These are phyloP conservation scores for Lasiosphaeriaceae sp. DNA, from an alignment of 495 filamentous ascomycete genomes.

Conservation along the genomic window DNA sequence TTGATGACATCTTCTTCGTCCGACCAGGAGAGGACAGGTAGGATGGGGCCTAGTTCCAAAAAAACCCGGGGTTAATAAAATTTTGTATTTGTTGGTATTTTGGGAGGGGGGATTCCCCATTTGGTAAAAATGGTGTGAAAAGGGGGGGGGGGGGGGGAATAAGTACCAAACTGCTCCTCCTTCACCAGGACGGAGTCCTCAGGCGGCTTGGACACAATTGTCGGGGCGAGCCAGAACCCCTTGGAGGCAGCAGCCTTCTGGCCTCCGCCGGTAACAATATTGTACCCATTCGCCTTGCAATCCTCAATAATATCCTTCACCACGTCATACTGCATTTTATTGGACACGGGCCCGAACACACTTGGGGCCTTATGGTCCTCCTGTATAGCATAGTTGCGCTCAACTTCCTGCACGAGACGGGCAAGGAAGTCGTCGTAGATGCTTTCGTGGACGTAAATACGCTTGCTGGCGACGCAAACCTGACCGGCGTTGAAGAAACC, in stretches of 20 bases:
- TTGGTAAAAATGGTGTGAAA: too few relatives aligned
- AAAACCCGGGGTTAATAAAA: background rate
- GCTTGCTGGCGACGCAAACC: conserved; percentile 52
- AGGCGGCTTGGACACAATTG: conserved; percentile 47
- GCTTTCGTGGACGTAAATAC: conserved; percentile 64
- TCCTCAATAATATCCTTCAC: conserved; percentile 46
- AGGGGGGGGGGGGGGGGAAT: background rate
- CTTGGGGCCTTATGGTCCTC: conserved; percentile 40
- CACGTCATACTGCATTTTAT: conserved; percentile 54
- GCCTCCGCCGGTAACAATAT: conserved; percentile 36
- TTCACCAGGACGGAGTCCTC: conserved; percentile 39
- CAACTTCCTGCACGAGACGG: conserved; percentile 52
- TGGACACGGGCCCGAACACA: conserved; percentile 57
- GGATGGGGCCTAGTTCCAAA: conserved; percentile 51
- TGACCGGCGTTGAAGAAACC: conserved; percentile 61
- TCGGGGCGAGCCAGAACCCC: conserved; percentile 46
- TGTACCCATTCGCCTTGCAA: conserved; percentile 41
- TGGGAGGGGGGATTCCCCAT: too few relatives aligned
- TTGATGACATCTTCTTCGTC: conserved; percentile 56
- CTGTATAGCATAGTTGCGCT: conserved; percentile 43
- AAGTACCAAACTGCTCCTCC: conserved; percentile 50
- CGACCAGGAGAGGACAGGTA: conserved; percentile 53
- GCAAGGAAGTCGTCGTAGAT: conserved; percentile 62
- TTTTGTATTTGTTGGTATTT: background rate
- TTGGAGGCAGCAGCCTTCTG: conserved; percentile 18